Conservation (phyloP, 2,329 filamentous ascomycete genomes). For the Xylaria sp. region DNA sequence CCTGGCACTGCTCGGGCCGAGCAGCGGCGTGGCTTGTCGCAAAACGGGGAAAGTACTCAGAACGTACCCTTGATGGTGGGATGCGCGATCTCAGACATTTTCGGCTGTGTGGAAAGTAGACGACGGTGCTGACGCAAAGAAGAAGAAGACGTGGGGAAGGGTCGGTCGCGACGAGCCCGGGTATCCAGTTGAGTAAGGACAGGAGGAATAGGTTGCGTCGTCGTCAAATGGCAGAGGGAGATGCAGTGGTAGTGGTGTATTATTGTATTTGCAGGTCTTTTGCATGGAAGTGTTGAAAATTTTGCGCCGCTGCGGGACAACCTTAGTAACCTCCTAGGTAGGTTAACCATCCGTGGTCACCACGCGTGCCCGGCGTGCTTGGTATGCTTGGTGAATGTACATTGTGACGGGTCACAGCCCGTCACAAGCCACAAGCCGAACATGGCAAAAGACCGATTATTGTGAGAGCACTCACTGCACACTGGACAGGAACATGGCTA, state of each 20-base stretch:
- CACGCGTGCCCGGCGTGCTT: too few relatives aligned
- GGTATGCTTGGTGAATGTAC: too few relatives aligned
- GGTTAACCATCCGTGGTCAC: too few relatives aligned
- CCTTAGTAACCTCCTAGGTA: too few relatives aligned
- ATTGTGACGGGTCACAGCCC: too few relatives aligned
- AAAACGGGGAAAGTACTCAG: background rate
- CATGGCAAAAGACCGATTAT: too few relatives aligned
- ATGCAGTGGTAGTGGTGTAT: background rate
- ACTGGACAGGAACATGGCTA: too few relatives aligned
- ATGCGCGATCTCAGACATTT: slow-evolving; percentile 58
- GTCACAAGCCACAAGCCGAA: too few relatives aligned
- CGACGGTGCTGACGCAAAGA: background rate
- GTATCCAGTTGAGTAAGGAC: slow-evolving; percentile 1
- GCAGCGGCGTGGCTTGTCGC: background rate
- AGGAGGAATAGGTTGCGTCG: background rate
- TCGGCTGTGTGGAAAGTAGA: slow-evolving; percentile 16
- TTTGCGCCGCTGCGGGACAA: slow-evolving; percentile 27
- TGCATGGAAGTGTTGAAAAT: slow-evolving; percentile 26
- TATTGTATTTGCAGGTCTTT: slow-evolving; percentile 15
- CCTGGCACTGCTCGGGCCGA: too few relatives aligned
- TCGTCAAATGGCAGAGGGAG: slow-evolving; percentile 1
- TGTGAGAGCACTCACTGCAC: too few relatives aligned
- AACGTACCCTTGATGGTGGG: slow-evolving; percentile 61
- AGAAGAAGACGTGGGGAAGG: background rate
- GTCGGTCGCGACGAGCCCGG: slow-evolving; percentile 3